Conservation (phyloP, 768 basidiomycete genomes). For the Phlebiopsis gigantea region DNA sequence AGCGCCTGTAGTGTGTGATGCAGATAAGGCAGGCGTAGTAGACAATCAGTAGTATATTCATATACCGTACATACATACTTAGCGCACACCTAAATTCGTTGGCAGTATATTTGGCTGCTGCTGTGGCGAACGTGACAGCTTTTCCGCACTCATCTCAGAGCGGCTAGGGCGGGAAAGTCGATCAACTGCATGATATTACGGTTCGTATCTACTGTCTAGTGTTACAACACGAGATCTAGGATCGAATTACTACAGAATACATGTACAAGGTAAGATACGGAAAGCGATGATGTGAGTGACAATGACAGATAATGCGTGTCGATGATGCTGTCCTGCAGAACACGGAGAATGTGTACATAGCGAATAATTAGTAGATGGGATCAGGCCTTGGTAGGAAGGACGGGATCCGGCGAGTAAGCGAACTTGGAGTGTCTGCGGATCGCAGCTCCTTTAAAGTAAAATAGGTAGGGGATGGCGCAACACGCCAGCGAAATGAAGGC, state of each 20-base stretch:
- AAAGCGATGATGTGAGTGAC: neutral
- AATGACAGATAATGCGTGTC: neutral
- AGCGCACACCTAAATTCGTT: too few species aligned
- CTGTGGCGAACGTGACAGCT: too few species aligned
- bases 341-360: neutral
- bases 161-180: too few species aligned
- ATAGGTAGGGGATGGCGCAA: slow-evolving; percentile 12
- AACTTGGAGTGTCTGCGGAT: slow-evolving; percentile 13
- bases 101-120: too few species aligned
- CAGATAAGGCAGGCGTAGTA: neutral
- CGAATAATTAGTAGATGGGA: neutral
- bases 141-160: too few species aligned
- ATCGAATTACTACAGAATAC: neutral
- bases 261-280: neutral
- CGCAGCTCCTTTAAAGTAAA: slow-evolving; percentile 14
- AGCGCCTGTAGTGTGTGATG: neutral
- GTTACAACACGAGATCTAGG: neutral
- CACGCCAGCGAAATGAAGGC: slow-evolving; percentile 13
- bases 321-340: neutral
- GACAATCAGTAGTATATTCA: too few species aligned
- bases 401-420: slow-evolving; percentile 2
- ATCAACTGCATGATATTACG: neutral
- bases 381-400: neutral
- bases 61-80: too few species aligned
- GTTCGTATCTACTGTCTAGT: neutral